These are phyloP conservation scores for Citrus maxima DNA, from an alignment of 345 rosid genomes.

Conservation along the genomic window DNA sequence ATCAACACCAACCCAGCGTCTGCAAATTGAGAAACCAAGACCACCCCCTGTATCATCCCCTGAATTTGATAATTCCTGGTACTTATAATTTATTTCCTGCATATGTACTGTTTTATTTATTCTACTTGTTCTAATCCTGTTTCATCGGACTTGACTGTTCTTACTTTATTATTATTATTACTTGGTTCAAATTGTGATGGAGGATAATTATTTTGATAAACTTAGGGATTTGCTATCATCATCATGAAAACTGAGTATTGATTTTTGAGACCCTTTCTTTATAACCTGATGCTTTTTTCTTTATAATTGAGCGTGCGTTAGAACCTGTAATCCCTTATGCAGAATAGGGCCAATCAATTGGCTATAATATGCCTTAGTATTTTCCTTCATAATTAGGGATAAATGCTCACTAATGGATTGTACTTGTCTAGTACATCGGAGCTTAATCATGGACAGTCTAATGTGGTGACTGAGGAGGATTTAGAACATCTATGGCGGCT, in stretches of 20 bases:
- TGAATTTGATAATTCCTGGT: slow-evolving; percentile 37
- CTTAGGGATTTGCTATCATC: not conserved
- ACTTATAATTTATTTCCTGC: not conserved
- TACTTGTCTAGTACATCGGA: slow-evolving; percentile 27
- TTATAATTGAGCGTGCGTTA: not conserved
- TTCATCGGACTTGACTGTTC: not conserved
- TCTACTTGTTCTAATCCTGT: not conserved
- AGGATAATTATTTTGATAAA: not conserved
- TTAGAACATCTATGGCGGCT: slow-evolving; percentile 55
- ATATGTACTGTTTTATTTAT: not conserved
- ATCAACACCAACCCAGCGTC: not conserved
- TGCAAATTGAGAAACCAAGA: slow-evolving; percentile 14
- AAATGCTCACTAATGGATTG: not conserved
- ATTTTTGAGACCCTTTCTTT: not conserved
- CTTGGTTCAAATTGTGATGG: not conserved
- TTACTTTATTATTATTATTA: not conserved
- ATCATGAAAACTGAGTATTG: not conserved
- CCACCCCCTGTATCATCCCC: slow-evolving; percentile 22
- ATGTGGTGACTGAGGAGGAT: slow-evolving; percentile 57
- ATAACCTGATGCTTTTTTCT: not conserved
- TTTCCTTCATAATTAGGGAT: not conserved
- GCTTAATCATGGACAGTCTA: slow-evolving; percentile 32
- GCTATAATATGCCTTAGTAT: not conserved
- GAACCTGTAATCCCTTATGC: not conserved
- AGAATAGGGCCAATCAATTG: not conserved